These are phyloP conservation scores for Cryphonectria radicalis DNA, from an alignment of 2,329 filamentous ascomycete species.

Conservation along the genomic window DNA sequence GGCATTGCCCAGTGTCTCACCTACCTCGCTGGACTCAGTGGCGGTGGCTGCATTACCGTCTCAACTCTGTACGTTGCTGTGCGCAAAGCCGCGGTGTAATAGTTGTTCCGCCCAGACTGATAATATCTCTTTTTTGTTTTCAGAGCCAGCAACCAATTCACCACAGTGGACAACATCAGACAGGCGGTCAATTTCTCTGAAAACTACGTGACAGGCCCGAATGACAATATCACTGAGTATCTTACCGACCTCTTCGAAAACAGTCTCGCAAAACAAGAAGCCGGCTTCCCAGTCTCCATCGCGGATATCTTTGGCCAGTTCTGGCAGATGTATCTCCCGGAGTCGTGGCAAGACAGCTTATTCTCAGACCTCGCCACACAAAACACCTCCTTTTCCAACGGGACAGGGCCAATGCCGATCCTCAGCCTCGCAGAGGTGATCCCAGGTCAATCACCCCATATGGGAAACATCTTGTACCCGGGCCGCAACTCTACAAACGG, in stretches of 20 bases:
- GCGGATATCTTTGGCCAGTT: conserved; percentile 3
- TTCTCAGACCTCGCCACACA: conserved; percentile 40
- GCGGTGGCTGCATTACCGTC: neutral
- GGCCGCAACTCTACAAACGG: conserved; percentile 34
- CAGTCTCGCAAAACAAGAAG: neutral
- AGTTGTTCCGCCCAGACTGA: neutral
- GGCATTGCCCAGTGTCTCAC: conserved; percentile 1
- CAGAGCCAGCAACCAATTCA: conserved; percentile 1
- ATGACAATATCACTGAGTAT: neutral
- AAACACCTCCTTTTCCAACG: conserved; percentile 31
- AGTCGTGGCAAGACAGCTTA: conserved; percentile 23
- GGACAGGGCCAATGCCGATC: conserved; percentile 36
- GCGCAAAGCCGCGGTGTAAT: neutral
- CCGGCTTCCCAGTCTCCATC: neutral
- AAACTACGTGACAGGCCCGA: neutral
- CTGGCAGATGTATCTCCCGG: neutral
- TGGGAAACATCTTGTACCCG: conserved; percentile 37
- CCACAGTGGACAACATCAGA: conserved; percentile 4
- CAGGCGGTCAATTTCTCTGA: neutral
- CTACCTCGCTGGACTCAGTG: conserved; percentile 3
- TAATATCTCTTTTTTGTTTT: neutral
- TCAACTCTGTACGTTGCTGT: neutral
- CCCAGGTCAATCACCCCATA: conserved; percentile 36
- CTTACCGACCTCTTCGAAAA: neutral
- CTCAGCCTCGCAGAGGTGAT: conserved; percentile 36